Percentiles rank a stretch among this genome's conserved stretches.
Evolutionary conservation across 345 rosid genomes (phyloP).

Genomic region (Theobroma cacao): DNA sequence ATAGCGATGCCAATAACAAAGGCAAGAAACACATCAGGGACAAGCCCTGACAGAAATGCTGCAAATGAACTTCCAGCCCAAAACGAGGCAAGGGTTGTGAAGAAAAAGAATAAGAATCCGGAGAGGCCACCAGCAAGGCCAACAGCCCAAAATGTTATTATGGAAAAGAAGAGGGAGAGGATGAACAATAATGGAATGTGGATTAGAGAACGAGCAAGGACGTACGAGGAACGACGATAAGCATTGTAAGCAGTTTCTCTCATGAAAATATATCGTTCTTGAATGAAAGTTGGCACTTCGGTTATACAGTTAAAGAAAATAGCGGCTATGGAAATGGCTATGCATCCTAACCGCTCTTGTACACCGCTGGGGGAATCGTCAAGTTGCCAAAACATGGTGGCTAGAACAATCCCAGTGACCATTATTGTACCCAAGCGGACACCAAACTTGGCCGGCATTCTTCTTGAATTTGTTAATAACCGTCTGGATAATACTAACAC

Average conservation of each 20-base stretch:
- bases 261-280: slow-evolving; percentile 94
- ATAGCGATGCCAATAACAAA: slow-evolving; percentile 29
- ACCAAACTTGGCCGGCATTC: slow-evolving; percentile 72
- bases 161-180: slow-evolving; percentile 66
- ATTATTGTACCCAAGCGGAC: background rate
- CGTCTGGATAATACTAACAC: slow-evolving; percentile 68
- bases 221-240: slow-evolving; percentile 85
- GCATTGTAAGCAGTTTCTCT: slow-evolving; percentile 96
- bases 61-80: slow-evolving; percentile 88
- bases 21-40: slow-evolving; percentile 9
- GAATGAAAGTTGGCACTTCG: slow-evolving; percentile 86
- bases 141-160: slow-evolving; percentile 71
- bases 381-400: slow-evolving; percentile 14
- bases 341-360: slow-evolving; percentile 5
- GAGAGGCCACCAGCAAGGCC: slow-evolving; percentile 71
- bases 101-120: slow-evolving; percentile 74
- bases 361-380: slow-evolving; percentile 4
- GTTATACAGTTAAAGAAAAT: slow-evolving; percentile 93
- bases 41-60: background rate
- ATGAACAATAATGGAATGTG: slow-evolving; percentile 60
- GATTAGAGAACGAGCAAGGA: slow-evolving; percentile 73
- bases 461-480: slow-evolving; percentile 58
- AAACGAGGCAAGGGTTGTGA: slow-evolving; percentile 65
- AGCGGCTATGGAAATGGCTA: slow-evolving; percentile 89
- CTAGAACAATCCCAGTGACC: slow-evolving; percentile 6